phyloP scores from a whole-genome alignment of 495 filamentous ascomycete species.

The Aspergillus leporis region DNA sequence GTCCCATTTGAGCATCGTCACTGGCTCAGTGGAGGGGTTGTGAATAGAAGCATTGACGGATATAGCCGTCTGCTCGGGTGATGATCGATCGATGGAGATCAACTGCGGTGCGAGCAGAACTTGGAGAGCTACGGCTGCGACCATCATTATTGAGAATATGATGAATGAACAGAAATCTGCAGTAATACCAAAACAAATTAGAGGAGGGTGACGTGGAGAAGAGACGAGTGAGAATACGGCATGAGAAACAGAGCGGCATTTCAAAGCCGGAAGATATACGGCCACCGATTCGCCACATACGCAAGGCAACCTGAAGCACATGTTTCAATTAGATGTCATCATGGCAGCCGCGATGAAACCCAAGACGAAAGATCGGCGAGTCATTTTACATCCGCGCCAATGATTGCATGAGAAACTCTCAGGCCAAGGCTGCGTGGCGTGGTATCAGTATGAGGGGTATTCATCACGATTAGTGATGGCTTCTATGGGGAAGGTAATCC shows the following conservation, averaged over 20 bases:
- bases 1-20: slow-evolving; percentile 5
- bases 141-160: slow-evolving; percentile 1
- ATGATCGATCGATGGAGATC: not conserved
- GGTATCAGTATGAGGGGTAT: not conserved
- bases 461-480: not conserved
- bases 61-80: not conserved
- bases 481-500: not conserved
- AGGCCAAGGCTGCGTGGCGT: not conserved
- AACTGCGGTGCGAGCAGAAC: slow-evolving; percentile 7
- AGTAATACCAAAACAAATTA: not conserved
- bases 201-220: not conserved
- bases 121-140: not conserved
- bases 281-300: not conserved
- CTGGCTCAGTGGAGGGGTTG: not conserved
- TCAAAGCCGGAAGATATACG: not conserved
- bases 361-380: not conserved
- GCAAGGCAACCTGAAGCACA: not conserved
- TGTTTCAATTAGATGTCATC: not conserved
- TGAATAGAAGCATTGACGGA: not conserved
- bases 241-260: not conserved
- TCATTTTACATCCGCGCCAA: not conserved
- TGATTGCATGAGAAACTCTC: not conserved
- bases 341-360: not conserved
- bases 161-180: not conserved
- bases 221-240: not conserved